Base-by-base conservation (phyloP, 2,329 filamentous ascomycete species). In the Pestalotiopsis sp. region DNA sequence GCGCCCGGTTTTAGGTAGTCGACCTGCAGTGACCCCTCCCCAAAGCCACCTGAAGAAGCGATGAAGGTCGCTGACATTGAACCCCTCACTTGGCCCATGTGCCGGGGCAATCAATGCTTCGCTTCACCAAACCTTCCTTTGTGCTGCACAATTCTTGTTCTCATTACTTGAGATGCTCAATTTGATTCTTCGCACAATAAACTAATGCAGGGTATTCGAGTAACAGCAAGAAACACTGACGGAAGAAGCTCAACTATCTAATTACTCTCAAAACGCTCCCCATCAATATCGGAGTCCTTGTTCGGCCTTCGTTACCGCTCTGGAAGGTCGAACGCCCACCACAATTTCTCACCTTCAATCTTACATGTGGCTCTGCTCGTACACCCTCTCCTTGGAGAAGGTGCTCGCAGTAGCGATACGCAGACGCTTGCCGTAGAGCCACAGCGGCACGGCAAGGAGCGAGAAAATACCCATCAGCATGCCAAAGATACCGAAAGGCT, bases 401-500 rank as follows among this genome's bases (percentile, higher is more conserved):
- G n/a, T 58, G 27, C 45, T 52, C 14, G 66, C 71, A 12, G 77
- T 82, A 0, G 79, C 80, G 59, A 82, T 80, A 36, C 80, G 76
- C 74, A 78, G 75, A 6, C 80, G 73, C 72, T 82, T 82, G 5
- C 80, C 80, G 12, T 66, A 77, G 20, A 78, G 58, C 73, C 79
- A 77, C 3, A 82, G 68, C 0, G 81, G 80, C 17, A 82, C 69
- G 0, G 76, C 76, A 6, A 83, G 27, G 13, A 83, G 64, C 0
- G 80, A 75, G 71, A 89, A 87, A 0, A 86, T 25, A 0, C 83
- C 85, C 83, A 87, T 83, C 2, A 87, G 72, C 75, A 84, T 83
- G 0, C 82, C 84, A 71, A 87, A 87, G 3, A 87, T 81, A 0
- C 86, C 86, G 74, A 88, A 88, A 0, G 85, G 82, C 66, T 85